phyloP scores from a whole-genome alignment of 192 early-diverging fungal species.

The Gaertneriomyces semiglobifer region DNA sequence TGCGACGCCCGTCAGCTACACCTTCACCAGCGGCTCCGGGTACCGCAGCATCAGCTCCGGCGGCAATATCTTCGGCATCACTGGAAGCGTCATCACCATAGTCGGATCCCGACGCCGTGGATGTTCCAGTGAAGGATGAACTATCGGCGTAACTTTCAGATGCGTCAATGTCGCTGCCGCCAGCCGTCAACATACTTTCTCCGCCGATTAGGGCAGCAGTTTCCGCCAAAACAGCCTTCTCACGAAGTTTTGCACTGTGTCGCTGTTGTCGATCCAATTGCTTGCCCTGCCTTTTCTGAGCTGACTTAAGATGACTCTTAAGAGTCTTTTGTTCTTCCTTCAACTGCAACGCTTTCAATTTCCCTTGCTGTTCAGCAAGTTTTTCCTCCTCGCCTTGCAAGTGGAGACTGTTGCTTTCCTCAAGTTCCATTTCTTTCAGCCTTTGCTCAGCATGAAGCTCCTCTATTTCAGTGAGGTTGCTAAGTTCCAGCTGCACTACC shows the following conservation, averaged over 20 bases:
- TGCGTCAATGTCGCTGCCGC: conserved; percentile 19
- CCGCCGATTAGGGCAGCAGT: conserved; percentile 19
- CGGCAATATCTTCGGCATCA: conserved; percentile 8
- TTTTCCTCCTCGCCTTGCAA: conserved; percentile 22
- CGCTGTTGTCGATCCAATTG: conserved; percentile 36
- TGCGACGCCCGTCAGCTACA: conserved; percentile 10
- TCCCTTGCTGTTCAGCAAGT: conserved; percentile 12
- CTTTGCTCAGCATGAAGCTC: conserved; percentile 20
- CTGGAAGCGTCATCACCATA: not conserved
- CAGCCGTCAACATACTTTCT: conserved; percentile 15
- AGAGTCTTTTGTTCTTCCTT: conserved; percentile 31
- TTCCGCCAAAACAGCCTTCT: conserved; percentile 11
- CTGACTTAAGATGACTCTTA: conserved; percentile 21
- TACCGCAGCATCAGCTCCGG: conserved; percentile 5
- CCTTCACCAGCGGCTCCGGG: too few relatives aligned
- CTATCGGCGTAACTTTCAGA: conserved; percentile 26
- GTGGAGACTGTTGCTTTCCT: conserved; percentile 9
- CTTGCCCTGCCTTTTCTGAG: conserved; percentile 31
- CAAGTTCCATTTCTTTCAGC: conserved; percentile 15
- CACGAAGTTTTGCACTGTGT: conserved; percentile 17
- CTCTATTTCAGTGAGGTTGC: conserved; percentile 33
- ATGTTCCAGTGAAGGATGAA: conserved; percentile 14
- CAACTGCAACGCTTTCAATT: conserved; percentile 28
- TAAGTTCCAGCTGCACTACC: conserved; percentile 18
- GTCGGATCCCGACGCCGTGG: conserved; percentile 6